Base-by-base conservation (phyloP, 164 flowering plant species). In the Nelumbo lutea region DNA sequence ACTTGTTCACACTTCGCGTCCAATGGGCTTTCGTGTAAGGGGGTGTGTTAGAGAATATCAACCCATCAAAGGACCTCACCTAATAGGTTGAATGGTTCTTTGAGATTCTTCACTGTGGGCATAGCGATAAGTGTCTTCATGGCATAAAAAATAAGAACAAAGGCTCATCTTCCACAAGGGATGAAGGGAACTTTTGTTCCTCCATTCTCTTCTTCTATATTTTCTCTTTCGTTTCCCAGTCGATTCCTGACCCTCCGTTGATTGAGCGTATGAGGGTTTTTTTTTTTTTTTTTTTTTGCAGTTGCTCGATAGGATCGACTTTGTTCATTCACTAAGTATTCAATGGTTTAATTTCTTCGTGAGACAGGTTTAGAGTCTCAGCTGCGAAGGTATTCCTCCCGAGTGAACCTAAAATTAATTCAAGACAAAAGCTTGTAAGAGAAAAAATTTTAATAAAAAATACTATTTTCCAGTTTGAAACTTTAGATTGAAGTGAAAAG, bases 111-210 rank as follows among this genome's bases (percentile, higher is more conserved):
- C 99, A 15, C 89, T 79, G 73, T 95, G 99, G 6, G 99, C 99
- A 44, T 77, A 95, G 79, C 91, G 68, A 76, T 97, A 94, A 38
- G 66, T 10, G 0, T 79, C 85, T 0, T 96, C 98, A 55, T 90
- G 98, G 45, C 91, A 71, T 70, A 97, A 74, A 82, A 84, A 94
- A 73, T 75, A 91, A 2, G 98, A 94, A 70, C 97, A 94, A 42
- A 94, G 87, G 66, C 91, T 88, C 60, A 96, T 90, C 60, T 90
- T 94, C 88, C 89, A 87, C 41, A 89, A 68, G 2, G 93, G 95
- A 59, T 83, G 79, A 42, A 66, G 72, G 13, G 72, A 42, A 39
- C 68, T 9, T 68, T 56, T 8, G 61, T 66, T 40, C 63, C 68
- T 61, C 69, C 59, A 47, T 64, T 81, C 69, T 27, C 77, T 70